These are phyloP conservation scores for Calamus simplicifolius DNA, from an alignment of 176 grass and related monocot genomes.

Conservation along the genomic window DNA sequence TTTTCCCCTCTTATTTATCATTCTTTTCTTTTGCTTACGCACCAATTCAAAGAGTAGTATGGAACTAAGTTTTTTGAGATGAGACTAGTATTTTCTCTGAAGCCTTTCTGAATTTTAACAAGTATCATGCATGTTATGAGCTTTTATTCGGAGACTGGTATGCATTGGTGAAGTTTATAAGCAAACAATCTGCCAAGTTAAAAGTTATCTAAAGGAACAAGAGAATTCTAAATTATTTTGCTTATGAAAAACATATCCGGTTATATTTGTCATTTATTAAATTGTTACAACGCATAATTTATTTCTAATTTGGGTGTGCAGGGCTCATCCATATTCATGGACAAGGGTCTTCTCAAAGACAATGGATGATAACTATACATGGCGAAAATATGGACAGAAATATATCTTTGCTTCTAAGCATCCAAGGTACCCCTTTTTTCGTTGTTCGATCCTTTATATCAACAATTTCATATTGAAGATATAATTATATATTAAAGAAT, in stretches of 20 bases:
- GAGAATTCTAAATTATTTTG: background rate
- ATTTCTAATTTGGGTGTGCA: constrained; percentile 13
- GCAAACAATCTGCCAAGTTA: too few relatives aligned
- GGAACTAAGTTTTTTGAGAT: too few relatives aligned
- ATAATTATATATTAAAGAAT: background rate
- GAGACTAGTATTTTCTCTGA: too few relatives aligned
- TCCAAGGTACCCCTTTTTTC: constrained; percentile 14
- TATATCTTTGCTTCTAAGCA: constrained; percentile 36
- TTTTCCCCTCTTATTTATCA: too few relatives aligned
- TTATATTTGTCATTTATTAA: background rate
- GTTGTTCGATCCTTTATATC: background rate
- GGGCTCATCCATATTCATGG: constrained; percentile 23
- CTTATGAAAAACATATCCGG: too few relatives aligned
- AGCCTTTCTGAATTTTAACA: too few relatives aligned
- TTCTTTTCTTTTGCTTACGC: too few relatives aligned
- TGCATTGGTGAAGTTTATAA: too few relatives aligned
- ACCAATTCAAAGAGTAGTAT: too few relatives aligned
- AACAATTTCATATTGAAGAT: background rate
- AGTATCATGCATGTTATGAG: too few relatives aligned
- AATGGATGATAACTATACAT: constrained; percentile 45
- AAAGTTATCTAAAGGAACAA: background rate
- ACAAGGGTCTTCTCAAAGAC: constrained; percentile 15
- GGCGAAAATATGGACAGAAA: constrained; percentile 94
- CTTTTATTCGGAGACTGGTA: too few relatives aligned
- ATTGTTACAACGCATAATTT: background rate